Percentiles rank a stretch among this genome's conserved stretches.
These are phyloP conservation scores for Syncephalastrum sp. DNA, from an alignment of 371 early-diverging fungal genomes.

Conservation along the genomic window DNA sequence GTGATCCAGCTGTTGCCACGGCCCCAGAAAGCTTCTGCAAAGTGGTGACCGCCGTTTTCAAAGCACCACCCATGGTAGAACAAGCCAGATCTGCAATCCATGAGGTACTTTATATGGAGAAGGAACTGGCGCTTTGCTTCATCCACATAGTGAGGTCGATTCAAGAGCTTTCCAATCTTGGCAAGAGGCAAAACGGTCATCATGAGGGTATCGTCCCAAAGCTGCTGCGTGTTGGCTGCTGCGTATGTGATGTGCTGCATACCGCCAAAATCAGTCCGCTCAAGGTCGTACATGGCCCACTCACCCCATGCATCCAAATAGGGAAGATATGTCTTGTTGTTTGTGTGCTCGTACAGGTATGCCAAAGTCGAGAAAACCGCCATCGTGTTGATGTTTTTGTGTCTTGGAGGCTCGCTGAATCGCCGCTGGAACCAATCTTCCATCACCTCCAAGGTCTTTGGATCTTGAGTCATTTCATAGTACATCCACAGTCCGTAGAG, in stretches of 20 bases:
- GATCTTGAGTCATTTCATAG: conserved; percentile 19
- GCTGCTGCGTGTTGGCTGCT: conserved; percentile 19
- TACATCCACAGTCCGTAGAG: conserved; percentile 26
- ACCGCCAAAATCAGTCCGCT: conserved; percentile 26
- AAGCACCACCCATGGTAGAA: conserved; percentile 30
- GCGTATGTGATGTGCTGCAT: conserved; percentile 26
- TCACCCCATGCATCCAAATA: conserved; percentile 25
- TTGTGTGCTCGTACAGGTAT: conserved; percentile 19
- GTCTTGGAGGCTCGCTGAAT: conserved; percentile 19
- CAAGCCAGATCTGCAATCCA: conserved; percentile 19
- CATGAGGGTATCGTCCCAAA: conserved; percentile 30
- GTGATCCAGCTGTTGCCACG: conserved; percentile 30
- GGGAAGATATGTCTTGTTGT: conserved; percentile 16
- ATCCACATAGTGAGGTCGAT: conserved; percentile 24
- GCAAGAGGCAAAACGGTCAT: conserved; percentile 28
- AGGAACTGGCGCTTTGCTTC: conserved; percentile 27
- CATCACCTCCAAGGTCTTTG: conserved; percentile 15
- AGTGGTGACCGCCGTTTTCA: conserved; percentile 22
- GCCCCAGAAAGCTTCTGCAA: conserved; percentile 25
- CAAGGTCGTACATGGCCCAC: conserved; percentile 23
- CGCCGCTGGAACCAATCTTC: conserved; percentile 21
- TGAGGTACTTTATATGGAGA: conserved; percentile 23
- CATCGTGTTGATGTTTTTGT: conserved; percentile 31
- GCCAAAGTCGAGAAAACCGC: conserved; percentile 24
- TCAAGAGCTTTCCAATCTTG: conserved; percentile 21